phyloP scores from a whole-genome alignment of 495 filamentous ascomycete genomes.

The Penicillium riverlandense region DNA sequence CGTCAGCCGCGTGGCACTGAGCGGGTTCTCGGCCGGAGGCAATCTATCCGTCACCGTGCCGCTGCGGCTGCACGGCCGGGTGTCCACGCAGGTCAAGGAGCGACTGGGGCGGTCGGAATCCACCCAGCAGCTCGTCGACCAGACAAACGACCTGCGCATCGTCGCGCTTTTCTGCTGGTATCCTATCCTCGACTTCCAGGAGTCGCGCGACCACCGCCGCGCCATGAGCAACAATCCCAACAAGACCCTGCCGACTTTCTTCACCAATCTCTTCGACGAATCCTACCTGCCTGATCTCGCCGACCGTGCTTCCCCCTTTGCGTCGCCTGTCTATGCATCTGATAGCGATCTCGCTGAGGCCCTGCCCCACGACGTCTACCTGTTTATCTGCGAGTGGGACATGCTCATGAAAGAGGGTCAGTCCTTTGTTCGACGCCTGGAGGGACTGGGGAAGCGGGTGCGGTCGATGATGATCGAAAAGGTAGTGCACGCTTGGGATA shows the following conservation, averaged over 20 bases:
- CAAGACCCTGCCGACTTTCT: conserved; percentile 62
- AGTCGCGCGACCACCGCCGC: conserved; percentile 66
- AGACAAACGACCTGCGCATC: conserved; percentile 36
- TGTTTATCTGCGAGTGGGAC: conserved; percentile 87
- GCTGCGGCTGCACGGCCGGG: conserved; percentile 47
- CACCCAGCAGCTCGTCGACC: conserved; percentile 27
- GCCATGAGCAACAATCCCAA: conserved; percentile 57
- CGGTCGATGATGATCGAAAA: conserved; percentile 63
- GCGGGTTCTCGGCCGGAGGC: conserved; percentile 82
- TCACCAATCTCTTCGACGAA: conserved; percentile 83
- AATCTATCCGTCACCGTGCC: conserved; percentile 81
- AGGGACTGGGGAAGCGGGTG: conserved; percentile 58
- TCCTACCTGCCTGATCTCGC: conserved; percentile 59
- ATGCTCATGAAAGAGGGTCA: conserved; percentile 78
- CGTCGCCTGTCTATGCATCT: conserved; percentile 55
- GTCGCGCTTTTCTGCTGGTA: conserved; percentile 70
- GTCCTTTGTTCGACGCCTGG: conserved; percentile 56
- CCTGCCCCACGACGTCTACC: conserved; percentile 56
- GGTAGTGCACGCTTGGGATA: conserved; percentile 80
- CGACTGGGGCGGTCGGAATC: conserved; percentile 28
- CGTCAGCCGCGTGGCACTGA: conserved; percentile 58
- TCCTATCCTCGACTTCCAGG: conserved; percentile 76
- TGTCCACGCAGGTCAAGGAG: conserved; percentile 19
- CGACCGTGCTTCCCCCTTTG: conserved; percentile 49
- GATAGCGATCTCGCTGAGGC: conserved; percentile 40